These are phyloP conservation scores for Lactarius psammicola DNA, from an alignment of 768 basidiomycete genomes.

Conservation along the genomic window DNA sequence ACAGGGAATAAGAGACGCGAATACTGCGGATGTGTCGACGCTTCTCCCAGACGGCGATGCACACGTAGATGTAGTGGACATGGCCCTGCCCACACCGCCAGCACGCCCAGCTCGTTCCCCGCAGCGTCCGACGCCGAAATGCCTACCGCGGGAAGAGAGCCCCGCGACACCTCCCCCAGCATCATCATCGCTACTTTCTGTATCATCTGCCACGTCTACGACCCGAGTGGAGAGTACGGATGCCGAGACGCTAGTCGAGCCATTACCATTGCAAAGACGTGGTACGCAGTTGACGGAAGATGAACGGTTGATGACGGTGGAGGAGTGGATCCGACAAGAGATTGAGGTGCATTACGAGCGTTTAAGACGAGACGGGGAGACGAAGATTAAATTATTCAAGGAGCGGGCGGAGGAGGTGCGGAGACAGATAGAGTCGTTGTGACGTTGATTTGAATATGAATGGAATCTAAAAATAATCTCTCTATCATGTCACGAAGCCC, in stretches of 20 bases:
- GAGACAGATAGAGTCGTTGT: constrained; percentile 37
- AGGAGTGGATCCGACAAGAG: constrained; percentile 80
- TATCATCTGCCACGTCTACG: constrained; percentile 24
- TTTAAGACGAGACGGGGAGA: constrained; percentile 51
- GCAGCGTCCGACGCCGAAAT: background rate
- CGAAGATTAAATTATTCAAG: constrained; percentile 49
- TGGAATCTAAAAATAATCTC: background rate
- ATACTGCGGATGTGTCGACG: background rate
- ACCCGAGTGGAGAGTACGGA: constrained; percentile 20
- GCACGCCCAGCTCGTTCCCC: constrained; percentile 1
- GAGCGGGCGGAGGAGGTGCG: constrained; percentile 41
- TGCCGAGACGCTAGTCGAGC: constrained; percentile 31
- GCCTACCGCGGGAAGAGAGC: background rate
- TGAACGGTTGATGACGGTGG: constrained; percentile 76
- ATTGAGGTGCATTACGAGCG: constrained; percentile 65
- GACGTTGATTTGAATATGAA: constrained; percentile 3
- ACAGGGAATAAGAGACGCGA: background rate
- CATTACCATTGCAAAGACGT: constrained; percentile 30
- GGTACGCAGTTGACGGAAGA: constrained; percentile 50
- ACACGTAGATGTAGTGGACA: background rate
- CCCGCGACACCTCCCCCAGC: constrained; percentile 22
- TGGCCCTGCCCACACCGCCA: background rate
- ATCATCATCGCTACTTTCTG: constrained; percentile 24
- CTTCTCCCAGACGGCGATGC: background rate
- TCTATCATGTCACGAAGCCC: background rate